phyloP scores from a whole-genome alignment of 75 land plant genomes.

The Chamaecyparis obtusa region DNA sequence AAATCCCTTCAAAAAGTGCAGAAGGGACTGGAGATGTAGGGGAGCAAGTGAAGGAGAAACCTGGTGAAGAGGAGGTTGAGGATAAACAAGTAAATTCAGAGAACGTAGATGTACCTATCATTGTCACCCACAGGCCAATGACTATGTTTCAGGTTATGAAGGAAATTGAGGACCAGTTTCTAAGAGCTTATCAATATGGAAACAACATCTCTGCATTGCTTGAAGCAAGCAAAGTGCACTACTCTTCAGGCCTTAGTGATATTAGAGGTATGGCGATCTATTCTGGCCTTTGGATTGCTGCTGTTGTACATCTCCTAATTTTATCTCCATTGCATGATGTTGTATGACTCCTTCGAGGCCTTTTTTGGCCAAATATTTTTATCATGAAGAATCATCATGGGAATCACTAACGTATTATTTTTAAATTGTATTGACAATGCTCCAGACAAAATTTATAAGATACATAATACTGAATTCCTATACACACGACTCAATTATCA shows the following conservation, averaged over 20 bases:
- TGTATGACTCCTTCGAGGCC: neutral
- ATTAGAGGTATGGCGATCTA: slow-evolving; percentile 38
- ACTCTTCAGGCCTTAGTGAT: slow-evolving; percentile 53
- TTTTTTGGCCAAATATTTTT: neutral
- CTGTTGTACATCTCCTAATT: neutral
- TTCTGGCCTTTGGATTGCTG: neutral
- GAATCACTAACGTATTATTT: neutral
- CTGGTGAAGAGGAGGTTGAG: slow-evolving; percentile 23
- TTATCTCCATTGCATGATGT: neutral
- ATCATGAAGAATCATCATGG: neutral
- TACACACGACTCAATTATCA: neutral
- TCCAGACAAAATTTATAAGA: neutral
- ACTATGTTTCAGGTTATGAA: slow-evolving; percentile 64
- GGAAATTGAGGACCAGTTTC: slow-evolving; percentile 66
- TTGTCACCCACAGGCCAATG: slow-evolving; percentile 40
- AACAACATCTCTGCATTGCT: slow-evolving; percentile 49
- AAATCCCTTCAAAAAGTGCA: slow-evolving; percentile 18
- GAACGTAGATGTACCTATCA: slow-evolving; percentile 38
- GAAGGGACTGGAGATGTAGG: slow-evolving; percentile 19
- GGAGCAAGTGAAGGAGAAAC: slow-evolving; percentile 16
- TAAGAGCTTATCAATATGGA: slow-evolving; percentile 41
- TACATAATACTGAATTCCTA: neutral
- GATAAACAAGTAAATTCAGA: slow-evolving; percentile 30
- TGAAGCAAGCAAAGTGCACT: slow-evolving; percentile 57
- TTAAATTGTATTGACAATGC: neutral